Conservation (phyloP, 2,329 filamentous ascomycete genomes). For the Sporothrix pallida region DNA sequence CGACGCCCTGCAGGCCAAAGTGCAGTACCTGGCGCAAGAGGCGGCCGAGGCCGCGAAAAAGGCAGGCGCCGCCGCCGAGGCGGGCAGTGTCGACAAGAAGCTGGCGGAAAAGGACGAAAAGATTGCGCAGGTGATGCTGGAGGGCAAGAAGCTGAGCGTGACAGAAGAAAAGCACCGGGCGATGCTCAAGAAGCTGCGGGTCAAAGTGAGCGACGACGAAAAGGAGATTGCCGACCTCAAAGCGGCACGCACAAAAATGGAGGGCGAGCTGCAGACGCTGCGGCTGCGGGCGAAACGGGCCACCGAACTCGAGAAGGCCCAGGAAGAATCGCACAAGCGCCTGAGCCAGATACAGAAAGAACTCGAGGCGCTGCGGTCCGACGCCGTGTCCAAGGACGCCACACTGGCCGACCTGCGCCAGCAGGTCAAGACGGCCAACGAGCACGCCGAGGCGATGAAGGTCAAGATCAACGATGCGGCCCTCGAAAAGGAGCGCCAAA, state of each 20-base stretch:
- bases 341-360: slow-evolving; percentile 64
- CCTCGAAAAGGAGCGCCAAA: slow-evolving; percentile 67
- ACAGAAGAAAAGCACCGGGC: slow-evolving; percentile 84
- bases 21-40: slow-evolving; percentile 84
- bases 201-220: slow-evolving; percentile 69
- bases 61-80: slow-evolving; percentile 64
- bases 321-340: slow-evolving; percentile 60
- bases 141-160: slow-evolving; percentile 86
- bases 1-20: slow-evolving; percentile 87
- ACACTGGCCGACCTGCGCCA: slow-evolving; percentile 71
- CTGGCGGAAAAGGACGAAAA: slow-evolving; percentile 88
- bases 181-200: slow-evolving; percentile 80
- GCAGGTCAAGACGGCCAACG: slow-evolving; percentile 71
- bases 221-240: slow-evolving; percentile 66
- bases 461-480: slow-evolving; percentile 70
- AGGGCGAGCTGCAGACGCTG: slow-evolving; percentile 55
- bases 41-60: slow-evolving; percentile 76
- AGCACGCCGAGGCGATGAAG: slow-evolving; percentile 70
- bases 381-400: slow-evolving; percentile 66
- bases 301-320: slow-evolving; percentile 61
- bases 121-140: slow-evolving; percentile 87
- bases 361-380: slow-evolving; percentile 59
- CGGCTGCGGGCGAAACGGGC: slow-evolving; percentile 56
- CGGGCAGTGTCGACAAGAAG: slow-evolving; percentile 75
- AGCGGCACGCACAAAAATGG: slow-evolving; percentile 64